phyloP scores from a whole-genome alignment of 2,329 filamentous ascomycete species.

The Nothopassalora personata region DNA sequence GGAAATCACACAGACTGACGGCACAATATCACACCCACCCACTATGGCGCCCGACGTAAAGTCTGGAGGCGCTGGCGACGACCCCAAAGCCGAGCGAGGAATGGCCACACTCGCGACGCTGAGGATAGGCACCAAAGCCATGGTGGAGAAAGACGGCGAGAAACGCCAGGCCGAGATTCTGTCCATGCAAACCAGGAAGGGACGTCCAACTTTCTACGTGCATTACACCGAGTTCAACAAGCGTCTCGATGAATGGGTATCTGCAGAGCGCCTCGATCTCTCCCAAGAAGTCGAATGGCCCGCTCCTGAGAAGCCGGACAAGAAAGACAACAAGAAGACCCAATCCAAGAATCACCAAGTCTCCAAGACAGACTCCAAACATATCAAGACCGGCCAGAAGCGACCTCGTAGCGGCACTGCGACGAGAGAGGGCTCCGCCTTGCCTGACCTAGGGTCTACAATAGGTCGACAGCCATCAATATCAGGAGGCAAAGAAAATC shows the following conservation, averaged over 20 bases:
- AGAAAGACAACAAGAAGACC: slow-evolving; percentile 69
- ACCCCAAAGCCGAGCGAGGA: slow-evolving; percentile 61
- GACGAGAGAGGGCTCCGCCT: slow-evolving; percentile 38
- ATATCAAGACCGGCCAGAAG: slow-evolving; percentile 44
- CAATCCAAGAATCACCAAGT: slow-evolving; percentile 37
- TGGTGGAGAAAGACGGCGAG: slow-evolving; percentile 72
- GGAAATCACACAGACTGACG: not conserved
- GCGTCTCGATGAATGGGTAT: slow-evolving; percentile 80
- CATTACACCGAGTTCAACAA: slow-evolving; percentile 99
- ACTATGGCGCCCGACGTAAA: slow-evolving; percentile 47
- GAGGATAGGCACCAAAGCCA: slow-evolving; percentile 63
- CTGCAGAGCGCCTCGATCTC: slow-evolving; percentile 76
- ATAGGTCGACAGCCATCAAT: slow-evolving; percentile 47
- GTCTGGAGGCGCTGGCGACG: slow-evolving; percentile 27
- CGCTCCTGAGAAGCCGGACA: slow-evolving; percentile 80
- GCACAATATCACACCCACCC: not conserved
- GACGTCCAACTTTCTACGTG: slow-evolving; percentile 84
- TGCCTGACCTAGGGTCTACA: slow-evolving; percentile 51
- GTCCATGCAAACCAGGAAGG: slow-evolving; percentile 87
- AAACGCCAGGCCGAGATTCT: slow-evolving; percentile 90
- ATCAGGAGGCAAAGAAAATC: slow-evolving; percentile 57
- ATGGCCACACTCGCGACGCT: slow-evolving; percentile 81
- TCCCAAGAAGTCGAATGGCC: slow-evolving; percentile 94
- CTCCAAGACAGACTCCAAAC: slow-evolving; percentile 30
- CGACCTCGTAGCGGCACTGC: slow-evolving; percentile 39